Evolutionary conservation across 1,284 basidiomycete species (phyloP), one percentile per base, ranked within the genome.

Genomic region (Wallemia mellicola): DNA sequence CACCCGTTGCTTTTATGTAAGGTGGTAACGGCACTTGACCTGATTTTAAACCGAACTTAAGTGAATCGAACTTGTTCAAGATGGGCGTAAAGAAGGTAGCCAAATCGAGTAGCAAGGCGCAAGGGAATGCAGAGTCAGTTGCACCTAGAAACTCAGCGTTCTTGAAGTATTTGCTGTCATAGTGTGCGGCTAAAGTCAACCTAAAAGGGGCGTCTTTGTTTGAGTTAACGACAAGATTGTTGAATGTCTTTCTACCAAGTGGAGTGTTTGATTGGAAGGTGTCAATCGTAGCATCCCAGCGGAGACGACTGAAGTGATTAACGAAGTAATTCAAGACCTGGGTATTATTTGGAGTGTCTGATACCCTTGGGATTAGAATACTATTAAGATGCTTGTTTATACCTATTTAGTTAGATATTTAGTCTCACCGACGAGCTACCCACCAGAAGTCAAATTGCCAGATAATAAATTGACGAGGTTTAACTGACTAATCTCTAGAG

Each of bases 111-210:
- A 96, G 77, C 71, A 96, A 81, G 1, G 89, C 89, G 65, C 91
- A 94, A 1, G 94, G 83, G 25, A 86, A 88, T 1, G 94, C 94
- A 5, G 88, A 95, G 70, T 99, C 94, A 2, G 89, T 98, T 9
- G 94, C 94, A 26, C 94, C 94, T 64, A 99, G 74, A 68, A 99
- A 99, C 24, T 25, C 24, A 26, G 24, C 58, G 14, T 33, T 33
- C 30, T 65, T 48, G 25, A 24, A 24, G 11, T 2, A 60, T 26
- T 5, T 32, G 58, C 28, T 38, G 54, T 26, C n/a, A 26, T 24
- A 59, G 59, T 24, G 54, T 2, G 28, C 94, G 1, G 91, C 76
- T 7, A 99, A 70, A n/a, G 92, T 75, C 26, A 99, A 74, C 64
- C 83, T 81, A 48, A 83, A 71, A 1, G 82, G 73, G 0, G 92